A percentile compares a stretch with the other conserved stretches of the same genome.
These are phyloP conservation scores for Rubroshorea leprosula DNA, from an alignment of 345 rosid genomes.

Conservation along the genomic window DNA sequence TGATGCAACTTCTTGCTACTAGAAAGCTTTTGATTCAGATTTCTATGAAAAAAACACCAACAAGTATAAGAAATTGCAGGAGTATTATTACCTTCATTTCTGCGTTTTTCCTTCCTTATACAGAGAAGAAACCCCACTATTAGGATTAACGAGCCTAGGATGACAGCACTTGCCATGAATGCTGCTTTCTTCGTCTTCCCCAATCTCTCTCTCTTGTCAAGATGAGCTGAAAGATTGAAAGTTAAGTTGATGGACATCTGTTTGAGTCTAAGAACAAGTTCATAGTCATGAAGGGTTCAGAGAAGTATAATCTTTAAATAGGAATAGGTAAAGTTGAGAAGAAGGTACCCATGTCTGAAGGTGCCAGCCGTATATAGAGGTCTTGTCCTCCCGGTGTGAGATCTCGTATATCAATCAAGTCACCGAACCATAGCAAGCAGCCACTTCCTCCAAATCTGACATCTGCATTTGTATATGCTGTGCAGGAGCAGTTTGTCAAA, in stretches of 20 bases:
- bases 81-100: neutral
- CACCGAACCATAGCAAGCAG: slow-evolving; percentile 32
- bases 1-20: too few relatives aligned
- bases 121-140: neutral
- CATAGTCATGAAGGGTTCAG: too few relatives aligned
- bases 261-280: neutral
- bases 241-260: neutral
- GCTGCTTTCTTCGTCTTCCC: neutral
- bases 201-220: too few relatives aligned
- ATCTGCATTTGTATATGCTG: slow-evolving; percentile 34
- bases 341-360: slow-evolving; percentile 25
- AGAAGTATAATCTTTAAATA: too few relatives aligned
- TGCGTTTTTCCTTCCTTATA: neutral
- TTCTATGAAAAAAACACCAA: too few relatives aligned
- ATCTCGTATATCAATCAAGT: slow-evolving; percentile 30
- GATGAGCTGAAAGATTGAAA: neutral
- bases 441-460: slow-evolving; percentile 30
- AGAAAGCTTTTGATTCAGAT: too few relatives aligned
- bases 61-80: neutral
- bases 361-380: slow-evolving; percentile 28
- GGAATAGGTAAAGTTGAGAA: too few relatives aligned
- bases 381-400: slow-evolving; percentile 24
- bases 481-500: slow-evolving; percentile 41
- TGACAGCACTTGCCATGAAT: neutral
- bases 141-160: neutral